Evolutionary conservation across 352 stramenopile species (phyloP).

Genomic region (Pythium monospermum): DNA sequence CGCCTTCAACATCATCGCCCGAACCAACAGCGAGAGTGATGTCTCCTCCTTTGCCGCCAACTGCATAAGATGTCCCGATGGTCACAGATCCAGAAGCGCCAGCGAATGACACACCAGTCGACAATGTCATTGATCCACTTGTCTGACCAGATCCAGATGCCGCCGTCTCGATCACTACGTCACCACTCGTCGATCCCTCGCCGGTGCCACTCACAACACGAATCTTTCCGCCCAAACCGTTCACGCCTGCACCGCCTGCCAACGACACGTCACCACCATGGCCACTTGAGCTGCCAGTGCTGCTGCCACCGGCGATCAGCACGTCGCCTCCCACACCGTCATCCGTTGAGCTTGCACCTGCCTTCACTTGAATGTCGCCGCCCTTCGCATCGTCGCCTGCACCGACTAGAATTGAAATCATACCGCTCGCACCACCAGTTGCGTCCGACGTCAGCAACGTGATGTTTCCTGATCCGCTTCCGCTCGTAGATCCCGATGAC

Average conservation of each 20-base stretch:
- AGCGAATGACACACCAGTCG: slow-evolving; percentile 7
- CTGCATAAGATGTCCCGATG: slow-evolving; percentile 20
- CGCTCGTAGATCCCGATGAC: not conserved
- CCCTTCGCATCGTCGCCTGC: not conserved
- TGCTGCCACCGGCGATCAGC: slow-evolving; percentile 1
- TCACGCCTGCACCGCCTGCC: too few species aligned
- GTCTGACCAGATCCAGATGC: slow-evolving; percentile 4
- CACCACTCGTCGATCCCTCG: slow-evolving; percentile 6
- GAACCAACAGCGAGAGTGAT: slow-evolving; percentile 29
- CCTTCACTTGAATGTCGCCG: not conserved
- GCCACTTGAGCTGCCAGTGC: not conserved
- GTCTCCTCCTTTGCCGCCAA: slow-evolving; percentile 25
- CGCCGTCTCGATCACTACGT: not conserved
- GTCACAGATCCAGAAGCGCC: slow-evolving; percentile 10
- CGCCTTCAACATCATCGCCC: slow-evolving; percentile 19
- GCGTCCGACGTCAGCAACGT: slow-evolving; percentile 1
- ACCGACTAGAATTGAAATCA: slow-evolving; percentile 6
- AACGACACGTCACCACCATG: too few species aligned
- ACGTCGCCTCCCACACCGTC: not conserved
- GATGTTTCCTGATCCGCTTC: slow-evolving; percentile 3
- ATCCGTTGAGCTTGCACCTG: slow-evolving; percentile 9
- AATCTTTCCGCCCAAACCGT: too few species aligned
- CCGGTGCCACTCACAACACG: slow-evolving; percentile 2
- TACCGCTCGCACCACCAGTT: slow-evolving; percentile 7
- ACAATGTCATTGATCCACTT: slow-evolving; percentile 14